Evolutionary conservation across 208 protist genomes (phyloP), one percentile per base, ranked within the genome.

Genomic region (Naegleria fowleri): DNA sequence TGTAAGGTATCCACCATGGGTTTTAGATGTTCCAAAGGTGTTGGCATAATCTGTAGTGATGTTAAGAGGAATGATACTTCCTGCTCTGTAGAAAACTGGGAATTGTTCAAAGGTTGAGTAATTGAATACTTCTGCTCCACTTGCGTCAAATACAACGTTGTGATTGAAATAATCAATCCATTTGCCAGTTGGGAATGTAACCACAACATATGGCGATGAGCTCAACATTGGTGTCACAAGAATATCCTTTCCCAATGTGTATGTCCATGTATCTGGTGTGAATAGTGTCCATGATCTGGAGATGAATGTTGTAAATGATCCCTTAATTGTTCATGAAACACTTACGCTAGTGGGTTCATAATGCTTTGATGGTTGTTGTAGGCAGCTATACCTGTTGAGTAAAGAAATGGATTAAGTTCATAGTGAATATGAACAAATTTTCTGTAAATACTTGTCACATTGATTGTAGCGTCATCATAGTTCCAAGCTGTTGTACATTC

Each of bases 101-200:
- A 92, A 90, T 48, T 22, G 13, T 6, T 91, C 75, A 29, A 91
- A 41, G 0, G 90, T 58, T 19, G 86, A 75, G 39, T 83, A 40
- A 43, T 90, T 75, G 13, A 67, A 29, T 55, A 39, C 58, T 16
- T 52, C 39, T 16, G 19, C 11, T 39, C 39, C 48, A 11, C 89
- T 89, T 43, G 59, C 89, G 9, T 38, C 11, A 83, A 85, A 88
- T 38, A 91, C 52, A 29, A n/a, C 19, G 7, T 58, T 0, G 22
- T 90, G 40, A 75, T 91, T 39, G 84, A 67, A 93, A 87, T 89
- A 93, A 41, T 93, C 92, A n/a, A 93, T 48, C 88, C 88, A 93
- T 51, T 91, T 33, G 55, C 79, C 79, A 16, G 13, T 75, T 33
- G 92, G 92, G 90, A 93, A 93, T n/a, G 52, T 33, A 15, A 93